Evolutionary conservation across 352 stramenopile genomes (phyloP).

Genomic region (Globisporangium acanthophoron): DNA sequence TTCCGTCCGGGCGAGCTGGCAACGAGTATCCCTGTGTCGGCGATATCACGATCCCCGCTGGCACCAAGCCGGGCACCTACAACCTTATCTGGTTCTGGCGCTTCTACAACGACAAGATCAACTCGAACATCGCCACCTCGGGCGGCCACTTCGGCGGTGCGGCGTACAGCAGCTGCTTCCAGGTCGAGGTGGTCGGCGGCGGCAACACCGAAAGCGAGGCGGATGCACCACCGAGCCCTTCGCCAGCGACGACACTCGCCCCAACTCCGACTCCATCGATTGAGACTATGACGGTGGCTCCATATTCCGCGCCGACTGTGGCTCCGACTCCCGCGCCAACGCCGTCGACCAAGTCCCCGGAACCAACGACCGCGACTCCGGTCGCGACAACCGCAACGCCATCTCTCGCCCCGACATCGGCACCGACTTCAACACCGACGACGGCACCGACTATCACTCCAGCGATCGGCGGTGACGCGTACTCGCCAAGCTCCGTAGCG

Average conservation of each 20-base stretch:
- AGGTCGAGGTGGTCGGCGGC: slow-evolving; percentile 35
- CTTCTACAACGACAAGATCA: slow-evolving; percentile 48
- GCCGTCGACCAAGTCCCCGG: background rate
- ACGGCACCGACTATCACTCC: too few relatives aligned
- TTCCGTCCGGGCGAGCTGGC: slow-evolving; percentile 16
- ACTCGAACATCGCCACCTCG: slow-evolving; percentile 1
- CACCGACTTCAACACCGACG: too few relatives aligned
- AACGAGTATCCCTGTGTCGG: slow-evolving; percentile 53
- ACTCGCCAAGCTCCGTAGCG: too few relatives aligned
- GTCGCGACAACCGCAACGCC: too few relatives aligned
- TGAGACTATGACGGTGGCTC: background rate
- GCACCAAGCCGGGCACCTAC: slow-evolving; percentile 43
- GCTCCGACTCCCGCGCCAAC: background rate
- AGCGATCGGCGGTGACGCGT: too few relatives aligned
- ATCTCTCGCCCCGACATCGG: too few relatives aligned
- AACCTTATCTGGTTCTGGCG: slow-evolving; percentile 75
- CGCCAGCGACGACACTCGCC: background rate
- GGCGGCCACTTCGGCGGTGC: slow-evolving; percentile 38
- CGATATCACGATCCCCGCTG: slow-evolving; percentile 15
- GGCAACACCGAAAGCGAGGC: background rate
- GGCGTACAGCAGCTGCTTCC: slow-evolving; percentile 61
- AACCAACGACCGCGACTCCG: background rate
- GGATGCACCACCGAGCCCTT: background rate
- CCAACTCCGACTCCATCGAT: background rate
- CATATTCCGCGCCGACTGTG: background rate